Evolutionary conservation across 106 monocot genomes (phyloP), one percentile per base, ranked within the genome.

Genomic region (Phalaenopsis equestris): DNA sequence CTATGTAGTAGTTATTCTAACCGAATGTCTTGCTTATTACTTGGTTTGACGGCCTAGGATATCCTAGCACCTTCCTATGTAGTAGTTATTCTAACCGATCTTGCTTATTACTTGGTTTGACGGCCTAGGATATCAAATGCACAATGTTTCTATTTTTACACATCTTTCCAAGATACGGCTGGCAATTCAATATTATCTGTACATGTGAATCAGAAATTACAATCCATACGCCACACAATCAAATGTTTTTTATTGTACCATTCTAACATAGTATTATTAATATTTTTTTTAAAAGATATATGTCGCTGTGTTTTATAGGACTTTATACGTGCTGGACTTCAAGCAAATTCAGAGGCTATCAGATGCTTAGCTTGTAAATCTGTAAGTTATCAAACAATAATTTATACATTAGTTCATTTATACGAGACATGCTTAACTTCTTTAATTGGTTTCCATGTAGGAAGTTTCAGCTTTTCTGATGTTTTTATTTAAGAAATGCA

Each of bases 351-450:
- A n/a, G 82, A 91, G 75, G 49, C 72, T 61, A 78, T 94, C 80
- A 90, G 81, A 84, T 88, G 89, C 83, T 80, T 98, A 82, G 94
- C 98, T 78, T 99, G 98, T 78, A 94, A 90, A 88, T 84, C 89
- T 81, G 98, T 99, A 90, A 67, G 98, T 39, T 70, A 39, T 39
- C 39, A 36, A 39, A 70, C 38, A 30, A 39, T 39, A 21, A 5
- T 39, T 38, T 36, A 70, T 11, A 39, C 16, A 12, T 68, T 68
- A 68, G 24, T 37, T 68, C 37, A 37, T 68, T 10, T 68, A n/a
- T n/a, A 5, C n/a, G 10, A 6, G 3, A 61, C 10, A 61, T 19
- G n/a, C 8, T 57, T 57, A 57, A 61, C 6, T 61, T 52, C 52
- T 12, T 52, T 2, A 52, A 52, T 52, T 52, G 12, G 21, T 61